Percentiles rank a stretch among this genome's conserved stretches.
These are phyloP conservation scores for Eimeria acervulina DNA, from an alignment of 169 alveolate species.

Conservation along the genomic window DNA sequence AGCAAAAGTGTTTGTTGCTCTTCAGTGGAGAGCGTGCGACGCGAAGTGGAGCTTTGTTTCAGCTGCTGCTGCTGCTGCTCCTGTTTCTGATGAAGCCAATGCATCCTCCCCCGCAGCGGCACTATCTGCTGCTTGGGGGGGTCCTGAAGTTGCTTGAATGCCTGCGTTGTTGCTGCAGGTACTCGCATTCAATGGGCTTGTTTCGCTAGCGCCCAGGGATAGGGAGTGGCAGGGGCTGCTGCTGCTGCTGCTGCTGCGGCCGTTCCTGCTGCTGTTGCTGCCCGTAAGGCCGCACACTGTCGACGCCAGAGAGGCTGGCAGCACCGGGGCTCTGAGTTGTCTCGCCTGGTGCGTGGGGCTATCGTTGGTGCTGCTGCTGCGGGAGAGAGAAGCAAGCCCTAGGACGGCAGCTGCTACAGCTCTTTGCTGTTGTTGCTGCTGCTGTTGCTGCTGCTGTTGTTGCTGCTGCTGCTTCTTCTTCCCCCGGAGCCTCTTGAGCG, in stretches of 20 bases:
- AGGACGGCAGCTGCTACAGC: constrained; percentile 2
- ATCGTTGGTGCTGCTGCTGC: constrained; percentile 16
- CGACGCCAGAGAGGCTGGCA: constrained; percentile 51
- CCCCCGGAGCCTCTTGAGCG: constrained; percentile 69
- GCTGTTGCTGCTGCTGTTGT: constrained; percentile 53
- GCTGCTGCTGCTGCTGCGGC: constrained; percentile 68
- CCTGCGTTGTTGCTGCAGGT: constrained; percentile 63
- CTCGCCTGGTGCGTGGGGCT: background rate
- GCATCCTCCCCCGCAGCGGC: background rate
- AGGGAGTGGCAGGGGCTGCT: constrained; percentile 59
- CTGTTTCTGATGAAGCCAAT: constrained; percentile 4
- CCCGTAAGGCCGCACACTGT: constrained; percentile 54
- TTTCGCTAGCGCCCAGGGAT: constrained; percentile 27
- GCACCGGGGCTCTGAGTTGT: constrained; percentile 30
- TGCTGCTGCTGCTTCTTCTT: constrained; percentile 7
- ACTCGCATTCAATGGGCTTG: constrained; percentile 14
- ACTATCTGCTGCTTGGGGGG: constrained; percentile 4
- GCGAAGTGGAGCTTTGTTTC: constrained; percentile 52
- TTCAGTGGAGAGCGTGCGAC: constrained; percentile 31
- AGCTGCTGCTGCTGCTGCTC: constrained; percentile 25
- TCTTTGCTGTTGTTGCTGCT: constrained; percentile 25
- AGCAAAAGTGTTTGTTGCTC: background rate
- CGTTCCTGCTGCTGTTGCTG: constrained; percentile 67
- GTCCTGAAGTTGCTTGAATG: background rate
- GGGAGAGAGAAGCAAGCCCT: background rate